Conservation (phyloP, 164 flowering plant genomes). For the Amborella trichopoda region DNA sequence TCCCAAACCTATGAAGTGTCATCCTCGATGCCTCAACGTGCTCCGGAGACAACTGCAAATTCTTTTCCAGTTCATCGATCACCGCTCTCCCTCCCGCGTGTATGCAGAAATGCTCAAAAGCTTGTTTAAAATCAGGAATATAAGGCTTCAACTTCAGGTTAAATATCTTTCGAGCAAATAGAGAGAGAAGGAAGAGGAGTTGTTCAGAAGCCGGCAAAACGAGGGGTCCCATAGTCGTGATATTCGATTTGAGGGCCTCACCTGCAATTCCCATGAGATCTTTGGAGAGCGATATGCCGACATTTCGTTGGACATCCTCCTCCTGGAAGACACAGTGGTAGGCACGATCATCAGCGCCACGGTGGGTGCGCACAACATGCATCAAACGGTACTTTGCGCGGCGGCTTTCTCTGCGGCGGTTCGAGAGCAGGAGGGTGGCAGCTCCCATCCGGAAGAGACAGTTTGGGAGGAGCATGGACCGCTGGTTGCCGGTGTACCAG, state of each 20-base stretch:
- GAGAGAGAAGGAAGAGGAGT: conserved; percentile 10
- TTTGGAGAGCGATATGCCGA: conserved; percentile 9
- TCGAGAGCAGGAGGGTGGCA: conserved; percentile 9
- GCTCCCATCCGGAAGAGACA: conserved; percentile 16
- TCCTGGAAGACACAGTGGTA: conserved; percentile 12
- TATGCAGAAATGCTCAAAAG: conserved; percentile 16
- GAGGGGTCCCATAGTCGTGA: conserved; percentile 14
- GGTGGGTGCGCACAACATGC: conserved; percentile 13
- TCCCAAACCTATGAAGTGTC: conserved; percentile 14
- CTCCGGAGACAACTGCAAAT: conserved; percentile 7
- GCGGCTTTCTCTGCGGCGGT: conserved; percentile 7
- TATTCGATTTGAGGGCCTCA: conserved; percentile 12
- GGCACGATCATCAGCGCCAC: conserved; percentile 11
- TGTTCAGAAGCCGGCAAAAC: conserved; percentile 12
- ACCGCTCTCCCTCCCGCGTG: conserved; percentile 15
- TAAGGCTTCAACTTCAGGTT: conserved; percentile 14
- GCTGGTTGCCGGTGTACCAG: conserved; percentile 7
- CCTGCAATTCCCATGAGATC: conserved; percentile 13
- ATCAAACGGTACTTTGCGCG: conserved; percentile 10
- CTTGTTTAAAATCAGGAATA: conserved; percentile 15
- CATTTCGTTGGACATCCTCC: conserved; percentile 7
- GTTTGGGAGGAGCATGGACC: conserved; percentile 13
- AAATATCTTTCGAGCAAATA: conserved; percentile 7
- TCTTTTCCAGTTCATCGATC: conserved; percentile 14
- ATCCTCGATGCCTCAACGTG: conserved; percentile 14